Base-by-base conservation (phyloP, 257 asterid genomes). In the Perilla frutescens region DNA sequence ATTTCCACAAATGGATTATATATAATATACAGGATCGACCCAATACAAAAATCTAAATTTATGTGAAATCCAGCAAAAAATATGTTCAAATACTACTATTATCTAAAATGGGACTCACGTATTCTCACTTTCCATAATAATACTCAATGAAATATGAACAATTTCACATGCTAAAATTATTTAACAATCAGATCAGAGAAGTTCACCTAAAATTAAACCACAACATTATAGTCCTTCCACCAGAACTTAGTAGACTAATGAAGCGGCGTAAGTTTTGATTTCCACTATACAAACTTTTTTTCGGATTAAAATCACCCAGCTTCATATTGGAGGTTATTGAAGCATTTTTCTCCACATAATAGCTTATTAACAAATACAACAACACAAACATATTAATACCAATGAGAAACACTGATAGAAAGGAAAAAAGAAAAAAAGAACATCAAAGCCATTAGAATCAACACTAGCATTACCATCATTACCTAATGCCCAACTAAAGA, bases 141-240 rank as follows among this genome's bases (percentile, higher is more conserved):
- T 43, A 63, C 15, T 20, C 54, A 63, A 41, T 62, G 20, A 14
- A 1, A n/a, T n/a, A n/a, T n/a, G 6, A 62, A 9, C 69, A 43
- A 43, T 7, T 20, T 36, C 41, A 63, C 7, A 44, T 3, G 45
- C 39, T 64, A 31, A 32, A 47, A 7, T 2, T 8, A 6, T 61
- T 20, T 8, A 60, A 14, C n/a, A 10, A 47, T 26, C 39, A 68
- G 34, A 75, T 41, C 37, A 29, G 66, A 4, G 36, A 47, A 29
- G 36, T 44, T 63, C 77, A 89, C 96, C 96, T 84, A 76, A 90
- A n/a, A n/a, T n/a, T n/a, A 90, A 62, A 90, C 96, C 69, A 81
- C 76, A 0, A 94, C 90, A 54, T 87, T 81, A 74, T 90, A 90
- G 77, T 90, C 96, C 80, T 90, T 90, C 96, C 94, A 90, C 67